Evolutionary conservation across 2,329 filamentous ascomycete species (phyloP), one percentile per base, ranked within the genome.

Genomic region (Sclerotiophoma versabilis): DNA sequence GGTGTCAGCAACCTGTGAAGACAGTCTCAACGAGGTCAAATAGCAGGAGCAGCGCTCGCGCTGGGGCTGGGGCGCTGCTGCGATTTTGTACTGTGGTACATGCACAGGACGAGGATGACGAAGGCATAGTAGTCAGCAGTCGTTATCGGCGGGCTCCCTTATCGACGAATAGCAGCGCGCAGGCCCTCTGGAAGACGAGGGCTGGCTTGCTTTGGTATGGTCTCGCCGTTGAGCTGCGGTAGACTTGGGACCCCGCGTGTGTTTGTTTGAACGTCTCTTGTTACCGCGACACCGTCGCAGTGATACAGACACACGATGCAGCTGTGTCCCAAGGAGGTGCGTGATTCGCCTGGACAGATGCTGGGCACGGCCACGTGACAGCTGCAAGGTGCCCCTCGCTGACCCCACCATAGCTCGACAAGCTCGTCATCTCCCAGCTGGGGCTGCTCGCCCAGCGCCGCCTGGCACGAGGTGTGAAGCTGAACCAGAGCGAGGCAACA

Each of bases 381-480:
- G 17, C 29, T 38, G 33, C 32, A 45, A 15, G 48, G 41, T 26
- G 26, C 48, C 54, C 54, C 54, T 48, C 55, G 61, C 70, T 73
- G 64, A 74, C 60, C 22, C 33, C 41, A 27, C 47, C 15, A 60
- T 67, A 98, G 93, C 84, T 98, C 71, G 93, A 98, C 83, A 98
- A 98, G 86, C 91, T 98, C 77, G 84, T 89, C 74, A 93, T 96
- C 73, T 91, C 92, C 49, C 92, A 97, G 77, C 81, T 96, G 58
- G 93, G 93, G 65, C 84, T 89, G 63, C 84, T 97, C 42, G 93
- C 93, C 49, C 93, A 98, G 80, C 85, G 89, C 61, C 86, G 93
- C 56, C 86, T 98, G 63, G 93, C 93, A 26, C 83, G 93, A 68
- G 93, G 93, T 45, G 87, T 97, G 48, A 89, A 88, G 72, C 80